Evolutionary conservation across 2,329 filamentous ascomycete genomes (phyloP).

Genomic region (Aphanocladium album): DNA sequence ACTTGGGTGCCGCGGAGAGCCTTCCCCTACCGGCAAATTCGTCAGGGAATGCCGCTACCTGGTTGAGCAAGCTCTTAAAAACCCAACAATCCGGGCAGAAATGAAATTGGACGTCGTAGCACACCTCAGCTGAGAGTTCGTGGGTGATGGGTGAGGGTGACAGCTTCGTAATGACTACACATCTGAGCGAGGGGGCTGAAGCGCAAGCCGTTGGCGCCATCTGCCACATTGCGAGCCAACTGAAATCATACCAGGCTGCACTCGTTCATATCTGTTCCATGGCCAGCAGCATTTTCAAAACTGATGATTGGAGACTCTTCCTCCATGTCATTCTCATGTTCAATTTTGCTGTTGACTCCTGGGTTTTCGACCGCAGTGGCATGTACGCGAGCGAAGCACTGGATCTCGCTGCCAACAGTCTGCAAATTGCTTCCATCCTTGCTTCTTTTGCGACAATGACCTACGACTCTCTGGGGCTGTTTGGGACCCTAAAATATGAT

Average conservation of each 20-base stretch:
- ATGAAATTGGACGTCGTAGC: background rate
- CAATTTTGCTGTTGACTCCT: background rate
- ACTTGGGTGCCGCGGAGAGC: too few species aligned
- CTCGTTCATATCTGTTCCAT: background rate
- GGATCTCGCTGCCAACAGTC: background rate
- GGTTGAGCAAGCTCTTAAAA: background rate
- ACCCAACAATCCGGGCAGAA: background rate
- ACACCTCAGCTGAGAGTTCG: too few species aligned
- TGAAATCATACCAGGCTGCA: background rate
- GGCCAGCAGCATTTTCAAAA: background rate
- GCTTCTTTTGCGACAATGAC: background rate
- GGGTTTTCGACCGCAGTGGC: background rate
- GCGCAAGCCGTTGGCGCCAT: background rate
- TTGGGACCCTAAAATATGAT: background rate
- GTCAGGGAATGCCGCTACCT: background rate
- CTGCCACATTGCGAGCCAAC: background rate
- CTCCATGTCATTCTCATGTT: background rate
- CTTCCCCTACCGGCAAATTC: too few species aligned
- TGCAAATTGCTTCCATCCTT: background rate
- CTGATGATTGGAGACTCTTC: background rate
- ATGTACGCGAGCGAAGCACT: background rate
- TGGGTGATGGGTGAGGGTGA: background rate
- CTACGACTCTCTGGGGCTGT: too few species aligned
- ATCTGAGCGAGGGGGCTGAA: background rate
- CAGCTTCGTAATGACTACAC: background rate